Conservation (phyloP, 495 filamentous ascomycete species). For the Neurospora intermedia region DNA sequence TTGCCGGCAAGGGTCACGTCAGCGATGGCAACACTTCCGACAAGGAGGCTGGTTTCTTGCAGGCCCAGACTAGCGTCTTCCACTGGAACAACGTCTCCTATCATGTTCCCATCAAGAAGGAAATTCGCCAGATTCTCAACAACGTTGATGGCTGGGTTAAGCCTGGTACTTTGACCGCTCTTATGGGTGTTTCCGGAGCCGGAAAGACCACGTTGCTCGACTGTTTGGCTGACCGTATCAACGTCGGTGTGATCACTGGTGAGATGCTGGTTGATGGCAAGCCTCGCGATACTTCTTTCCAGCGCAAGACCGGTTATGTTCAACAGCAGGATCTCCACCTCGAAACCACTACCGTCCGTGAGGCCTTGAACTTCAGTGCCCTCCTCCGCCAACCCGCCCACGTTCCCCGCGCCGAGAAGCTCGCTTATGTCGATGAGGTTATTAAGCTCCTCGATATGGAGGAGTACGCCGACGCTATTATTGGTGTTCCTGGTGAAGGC, state of each 20-base stretch:
- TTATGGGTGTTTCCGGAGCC: conserved; percentile 70
- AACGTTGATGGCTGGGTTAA: conserved; percentile 86
- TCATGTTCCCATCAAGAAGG: conserved; percentile 77
- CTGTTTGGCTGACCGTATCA: conserved; percentile 65
- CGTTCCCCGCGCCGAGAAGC: conserved; percentile 59
- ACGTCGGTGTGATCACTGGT: conserved; percentile 77
- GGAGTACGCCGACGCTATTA: conserved; percentile 75
- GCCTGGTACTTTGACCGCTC: conserved; percentile 79
- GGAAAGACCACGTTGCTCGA: conserved; percentile 68
- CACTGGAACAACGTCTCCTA: conserved; percentile 82
- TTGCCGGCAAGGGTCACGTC: conserved; percentile 30
- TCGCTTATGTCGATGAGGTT: conserved; percentile 81
- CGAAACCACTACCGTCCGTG: conserved; percentile 74
- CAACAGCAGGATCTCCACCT: conserved; percentile 94
- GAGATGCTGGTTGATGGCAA: conserved; percentile 77
- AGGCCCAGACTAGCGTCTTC: conserved; percentile 60
- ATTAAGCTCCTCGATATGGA: conserved; percentile 85
- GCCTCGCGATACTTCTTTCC: conserved; percentile 68
- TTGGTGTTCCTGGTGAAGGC: conserved; percentile 80
- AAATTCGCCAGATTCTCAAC: conserved; percentile 65
- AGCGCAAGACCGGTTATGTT: conserved; percentile 89
- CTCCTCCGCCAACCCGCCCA: conserved; percentile 71
- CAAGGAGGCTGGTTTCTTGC: conserved; percentile 34
- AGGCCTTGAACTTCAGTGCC: conserved; percentile 75
- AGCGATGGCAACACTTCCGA: conserved; percentile 35